Evolutionary conservation across 306 rosid genomes (phyloP).

Genomic region (Biancaea sappan): DNA sequence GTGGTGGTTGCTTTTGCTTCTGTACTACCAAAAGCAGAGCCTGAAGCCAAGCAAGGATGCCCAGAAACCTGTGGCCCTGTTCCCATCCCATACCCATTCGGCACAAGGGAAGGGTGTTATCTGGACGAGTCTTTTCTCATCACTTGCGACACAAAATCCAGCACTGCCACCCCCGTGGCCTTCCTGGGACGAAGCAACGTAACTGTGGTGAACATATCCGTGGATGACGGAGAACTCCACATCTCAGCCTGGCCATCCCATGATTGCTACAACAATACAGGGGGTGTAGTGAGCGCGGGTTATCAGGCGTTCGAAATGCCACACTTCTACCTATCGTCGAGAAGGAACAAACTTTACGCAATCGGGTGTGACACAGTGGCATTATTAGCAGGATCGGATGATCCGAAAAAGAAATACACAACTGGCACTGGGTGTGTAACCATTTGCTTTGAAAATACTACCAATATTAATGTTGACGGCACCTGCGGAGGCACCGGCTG

Average conservation of each 20-base stretch:
- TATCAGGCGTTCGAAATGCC: not conserved
- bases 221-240: slow-evolving; percentile 34
- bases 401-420: not conserved
- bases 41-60: no score
- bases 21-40: no score
- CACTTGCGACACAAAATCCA: not conserved
- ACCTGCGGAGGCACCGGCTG: slow-evolving; percentile 49
- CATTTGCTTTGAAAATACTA: not conserved
- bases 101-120: no score
- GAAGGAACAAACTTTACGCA: slow-evolving; percentile 29
- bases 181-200: not conserved
- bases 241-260: slow-evolving; percentile 9
- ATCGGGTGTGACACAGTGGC: slow-evolving; percentile 46
- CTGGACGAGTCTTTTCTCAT: slow-evolving; percentile 36
- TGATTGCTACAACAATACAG: not conserved
- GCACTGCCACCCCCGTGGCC: no score
- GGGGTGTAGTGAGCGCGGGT: accelerated
- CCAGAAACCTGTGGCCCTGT: not conserved
- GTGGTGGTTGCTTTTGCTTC: no score
- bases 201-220: slow-evolving; percentile 18
- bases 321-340: slow-evolving; percentile 16
- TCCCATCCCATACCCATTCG: slow-evolving; percentile 39
- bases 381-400: accelerated
- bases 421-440: slow-evolving; percentile 47
- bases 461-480: not conserved